Conservation (phyloP, 2,329 filamentous ascomycete genomes). For the Lizonia empirigonia region DNA sequence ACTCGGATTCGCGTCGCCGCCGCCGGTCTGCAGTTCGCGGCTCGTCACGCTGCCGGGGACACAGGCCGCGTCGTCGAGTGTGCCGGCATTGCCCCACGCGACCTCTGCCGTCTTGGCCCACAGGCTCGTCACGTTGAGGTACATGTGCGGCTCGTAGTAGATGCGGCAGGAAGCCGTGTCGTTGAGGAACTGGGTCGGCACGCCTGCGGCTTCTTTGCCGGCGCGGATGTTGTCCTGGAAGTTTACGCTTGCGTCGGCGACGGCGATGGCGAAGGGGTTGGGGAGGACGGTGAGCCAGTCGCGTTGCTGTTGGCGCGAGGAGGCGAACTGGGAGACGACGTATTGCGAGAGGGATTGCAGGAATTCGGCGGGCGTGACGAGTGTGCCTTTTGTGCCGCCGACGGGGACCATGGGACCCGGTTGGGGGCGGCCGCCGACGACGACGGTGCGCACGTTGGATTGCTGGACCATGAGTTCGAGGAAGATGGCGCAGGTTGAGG, state of each 20-base stretch:
- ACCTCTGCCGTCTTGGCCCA: conserved; percentile 54
- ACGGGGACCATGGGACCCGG: conserved; percentile 51
- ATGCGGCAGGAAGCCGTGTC: conserved; percentile 66
- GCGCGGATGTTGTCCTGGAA: conserved; percentile 48
- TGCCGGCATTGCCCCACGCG: conserved; percentile 37
- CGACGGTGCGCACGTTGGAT: conserved; percentile 50
- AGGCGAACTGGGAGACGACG: conserved; percentile 29
- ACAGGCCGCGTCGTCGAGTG: conserved; percentile 35
- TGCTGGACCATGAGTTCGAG: conserved; percentile 54
- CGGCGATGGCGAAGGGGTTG: conserved; percentile 28
- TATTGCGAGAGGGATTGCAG: conserved; percentile 27
- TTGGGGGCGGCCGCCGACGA: conserved; percentile 51
- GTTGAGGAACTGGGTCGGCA: conserved; percentile 65
- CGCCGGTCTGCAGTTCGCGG: conserved; percentile 33
- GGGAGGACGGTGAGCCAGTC: conserved; percentile 36
- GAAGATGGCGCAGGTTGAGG: conserved; percentile 55
- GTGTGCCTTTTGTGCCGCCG: conserved; percentile 54
- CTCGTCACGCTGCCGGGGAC: conserved; percentile 37
- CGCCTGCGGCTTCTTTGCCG: conserved; percentile 38
- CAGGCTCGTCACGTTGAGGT: conserved; percentile 57
- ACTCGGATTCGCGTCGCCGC: conserved; percentile 31
- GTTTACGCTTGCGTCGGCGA: conserved; percentile 41
- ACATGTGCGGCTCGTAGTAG: conserved; percentile 62
- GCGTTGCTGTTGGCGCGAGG: conserved; percentile 7
- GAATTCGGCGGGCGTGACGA: conserved; percentile 38